Percentiles rank a stretch among this genome's conserved stretches.
Conservation (phyloP, 495 filamentous ascomycete species). For the Entonaema liquescens region DNA sequence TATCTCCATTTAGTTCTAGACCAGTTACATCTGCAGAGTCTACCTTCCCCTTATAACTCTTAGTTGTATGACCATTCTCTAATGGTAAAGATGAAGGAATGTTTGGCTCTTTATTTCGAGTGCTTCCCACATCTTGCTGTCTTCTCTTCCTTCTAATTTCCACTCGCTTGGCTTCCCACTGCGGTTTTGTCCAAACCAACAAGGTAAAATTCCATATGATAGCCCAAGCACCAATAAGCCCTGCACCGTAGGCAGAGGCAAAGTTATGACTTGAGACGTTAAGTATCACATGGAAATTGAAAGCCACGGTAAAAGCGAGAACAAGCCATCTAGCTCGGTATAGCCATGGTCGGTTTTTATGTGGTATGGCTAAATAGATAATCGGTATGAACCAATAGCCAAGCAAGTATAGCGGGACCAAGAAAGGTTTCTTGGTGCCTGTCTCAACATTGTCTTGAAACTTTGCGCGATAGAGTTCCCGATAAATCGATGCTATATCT, state of each 20-base stretch:
- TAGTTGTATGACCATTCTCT: not conserved
- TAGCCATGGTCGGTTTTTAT: constrained; percentile 58
- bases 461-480: constrained; percentile 39
- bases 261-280: constrained; percentile 63
- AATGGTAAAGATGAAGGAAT: not conserved
- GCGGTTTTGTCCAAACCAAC: constrained; percentile 70
- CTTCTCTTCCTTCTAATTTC: constrained; percentile 56
- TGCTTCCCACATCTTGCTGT: constrained; percentile 34
- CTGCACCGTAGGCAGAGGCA: constrained; percentile 72
- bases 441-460: constrained; percentile 36
- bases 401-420: constrained; percentile 63
- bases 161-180: constrained; percentile 73
- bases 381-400: constrained; percentile 60
- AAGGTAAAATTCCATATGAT: constrained; percentile 70
- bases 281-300: constrained; percentile 55
- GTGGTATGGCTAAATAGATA: constrained; percentile 68
- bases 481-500: constrained; percentile 37
- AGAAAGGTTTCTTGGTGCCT: constrained; percentile 60
- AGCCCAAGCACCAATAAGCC: constrained; percentile 71
- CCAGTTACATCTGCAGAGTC: constrained; percentile 8
- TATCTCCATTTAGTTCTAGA: constrained; percentile 13
- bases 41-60: not conserved
- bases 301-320: constrained; percentile 52
- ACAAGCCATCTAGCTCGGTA: constrained; percentile 62
- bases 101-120: not conserved